Evolutionary conservation across 2,329 filamentous ascomycete species (phyloP), one percentile per base, ranked within the genome.

Genomic region (Phaeosphaeria sp.): DNA sequence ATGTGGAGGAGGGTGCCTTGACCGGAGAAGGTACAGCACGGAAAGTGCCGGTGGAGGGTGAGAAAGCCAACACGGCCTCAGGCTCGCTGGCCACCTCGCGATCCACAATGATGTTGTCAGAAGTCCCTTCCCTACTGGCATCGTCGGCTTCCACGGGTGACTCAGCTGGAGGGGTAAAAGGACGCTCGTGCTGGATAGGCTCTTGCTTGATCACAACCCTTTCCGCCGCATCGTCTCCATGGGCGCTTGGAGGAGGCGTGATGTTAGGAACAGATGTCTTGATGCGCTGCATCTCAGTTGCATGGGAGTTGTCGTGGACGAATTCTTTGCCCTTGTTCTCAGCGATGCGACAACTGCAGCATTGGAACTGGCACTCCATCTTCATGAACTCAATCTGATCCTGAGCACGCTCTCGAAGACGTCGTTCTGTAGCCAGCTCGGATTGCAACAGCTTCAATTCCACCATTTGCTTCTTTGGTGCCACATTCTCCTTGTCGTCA

Each of bases 331-430:
- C 66, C 46, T 75, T 67, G 48, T 71, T 69, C 62, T 77, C 72
- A 11, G 75, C 73, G 65, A 78, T 74, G 60, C 68, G 84, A 71
- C 88, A 89, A 1, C 84, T 80, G 78, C 90, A 92, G 75, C 85
- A 87, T 47, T 84, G 83, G 63, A 93, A 84, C 50, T 87, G 83
- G 73, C 89, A 92, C 73, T 94, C 90, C 54, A 90, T 84, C 70
- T 91, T 86, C 72, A 93, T 81, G 75, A 92, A 93, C 30, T 93
- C 89, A 48, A 92, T 82, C 69, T 90, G 86, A 59, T 92, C 90
- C 62, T 89, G 82, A 0, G 90, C 89, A 7, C 89, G 85, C 60
- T 90, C 84, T 10, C 90, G 88, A 54, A 89, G 82, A 70, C 78
- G 85, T 75, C 78, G 80, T 71, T 88, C 85, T 27, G 73, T 72